Evolutionary conservation across 2,329 filamentous ascomycete species (phyloP).

Genomic region (Stromatinia cepivora): DNA sequence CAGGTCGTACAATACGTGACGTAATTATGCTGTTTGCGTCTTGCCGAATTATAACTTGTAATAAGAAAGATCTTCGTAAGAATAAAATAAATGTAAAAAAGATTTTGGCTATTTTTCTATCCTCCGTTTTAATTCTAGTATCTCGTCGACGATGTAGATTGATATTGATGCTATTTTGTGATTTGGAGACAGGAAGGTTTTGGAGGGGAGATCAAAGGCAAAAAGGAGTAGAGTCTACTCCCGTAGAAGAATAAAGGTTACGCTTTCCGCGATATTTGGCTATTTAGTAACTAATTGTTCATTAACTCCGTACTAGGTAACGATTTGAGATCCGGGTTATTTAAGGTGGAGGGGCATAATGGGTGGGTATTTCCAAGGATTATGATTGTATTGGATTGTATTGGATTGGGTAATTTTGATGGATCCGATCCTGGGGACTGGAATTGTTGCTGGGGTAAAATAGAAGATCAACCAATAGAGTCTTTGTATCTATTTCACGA

Average conservation of each 20-base stretch:
- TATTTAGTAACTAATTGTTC: neutral
- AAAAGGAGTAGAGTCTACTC: neutral
- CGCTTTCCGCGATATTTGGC: neutral
- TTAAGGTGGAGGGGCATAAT: neutral
- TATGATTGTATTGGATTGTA: neutral
- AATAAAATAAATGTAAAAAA: neutral
- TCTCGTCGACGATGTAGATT: neutral
- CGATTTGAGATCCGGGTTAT: too few species aligned
- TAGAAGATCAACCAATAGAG: neutral
- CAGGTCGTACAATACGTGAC: conserved; percentile 14
- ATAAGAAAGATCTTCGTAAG: neutral
- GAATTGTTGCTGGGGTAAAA: neutral
- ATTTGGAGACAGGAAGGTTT: neutral
- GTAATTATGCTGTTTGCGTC: conserved; percentile 4
- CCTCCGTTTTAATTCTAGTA: too few species aligned
- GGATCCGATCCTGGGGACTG: neutral
- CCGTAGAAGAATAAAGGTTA: neutral
- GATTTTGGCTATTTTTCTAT: neutral
- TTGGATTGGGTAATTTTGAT: neutral
- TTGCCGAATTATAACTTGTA: neutral
- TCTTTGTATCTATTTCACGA: too few species aligned
- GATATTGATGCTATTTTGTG: neutral
- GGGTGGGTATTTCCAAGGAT: neutral
- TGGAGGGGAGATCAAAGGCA: neutral
- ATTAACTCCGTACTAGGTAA: too few species aligned